Base-by-base conservation (phyloP, 1,284 basidiomycete genomes). In the Rhodotorula sp. region DNA sequence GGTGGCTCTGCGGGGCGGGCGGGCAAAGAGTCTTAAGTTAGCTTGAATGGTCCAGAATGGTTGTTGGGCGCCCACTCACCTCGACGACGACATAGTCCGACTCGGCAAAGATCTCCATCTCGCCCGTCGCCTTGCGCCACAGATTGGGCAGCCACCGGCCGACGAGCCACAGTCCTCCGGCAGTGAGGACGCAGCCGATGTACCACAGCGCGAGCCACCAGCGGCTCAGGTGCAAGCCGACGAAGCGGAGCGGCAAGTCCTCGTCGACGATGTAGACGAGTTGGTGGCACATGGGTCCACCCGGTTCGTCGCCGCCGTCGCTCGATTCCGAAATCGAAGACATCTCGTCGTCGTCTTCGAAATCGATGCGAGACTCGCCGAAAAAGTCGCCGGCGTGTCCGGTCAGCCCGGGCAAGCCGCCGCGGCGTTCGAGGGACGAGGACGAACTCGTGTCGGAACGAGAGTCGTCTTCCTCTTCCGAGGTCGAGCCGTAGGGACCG, bases 101-200 rank as follows among this genome's bases (percentile, higher is more conserved):
- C 89, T 75, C 86, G 57, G 88, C 87, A 78, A 99, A 99, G 6
- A 90, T 88, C 65, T 86, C 89, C 80, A 95, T 91, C 65, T 83
- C 85, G 2, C 93, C 88, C n/a, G 92, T 89, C 85, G 89, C 94
- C 49, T 86, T 86, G 63, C 99, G 86, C 91, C 95, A 96, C 54
- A 94, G 77, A 6, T 85, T 86, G 60, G 96, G 95, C 75, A 96
- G 88, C 96, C 96, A 99, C 77, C 94, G 88, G 2, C 93, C 93
- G 7, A 96, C 80, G 22, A 99, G 85, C 15, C 87, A 89, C 46
- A 98, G 82, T 14, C 88, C 81, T 6, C 96, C 96, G 17, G 91
- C 81, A 1, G 89, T 87, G 22, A 91, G 67, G 14, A 91, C 77
- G 77, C 90, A 93, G 12, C 86, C 86, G 29, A 85, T 65, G 75